Conservation (phyloP, 2,329 filamentous ascomycete genomes). For the Harringtonia aguacate region DNA sequence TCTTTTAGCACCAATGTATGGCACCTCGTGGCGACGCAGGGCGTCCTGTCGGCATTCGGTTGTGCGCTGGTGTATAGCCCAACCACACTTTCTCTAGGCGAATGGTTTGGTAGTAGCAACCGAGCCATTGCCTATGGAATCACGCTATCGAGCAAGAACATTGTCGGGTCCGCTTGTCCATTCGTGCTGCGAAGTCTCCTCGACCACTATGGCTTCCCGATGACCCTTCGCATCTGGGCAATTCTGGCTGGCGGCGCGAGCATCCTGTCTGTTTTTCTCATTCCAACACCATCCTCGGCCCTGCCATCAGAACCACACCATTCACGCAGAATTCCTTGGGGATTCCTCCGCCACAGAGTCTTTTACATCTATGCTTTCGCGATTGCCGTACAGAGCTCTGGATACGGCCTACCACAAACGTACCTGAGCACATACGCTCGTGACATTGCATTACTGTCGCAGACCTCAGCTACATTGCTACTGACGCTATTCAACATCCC, state of each 20-base stretch:
- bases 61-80: conserved; percentile 3
- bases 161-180: conserved; percentile 2
- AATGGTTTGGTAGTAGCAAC: background rate
- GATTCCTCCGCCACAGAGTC: background rate
- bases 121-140: background rate
- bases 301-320: no score
- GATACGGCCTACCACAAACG: conserved; percentile 3
- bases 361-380: conserved; percentile 3
- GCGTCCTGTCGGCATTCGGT: background rate
- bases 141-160: conserved; percentile 1
- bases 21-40: conserved; percentile 1
- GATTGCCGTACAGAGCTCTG: conserved; percentile 2
- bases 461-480: conserved; percentile 1
- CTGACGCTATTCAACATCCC: conserved; percentile 2
- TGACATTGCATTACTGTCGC: background rate
- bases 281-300: background rate
- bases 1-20: background rate
- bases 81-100: conserved; percentile 2
- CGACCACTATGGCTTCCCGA: background rate
- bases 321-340: background rate
- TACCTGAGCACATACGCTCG: conserved; percentile 1
- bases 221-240: conserved; percentile 9
- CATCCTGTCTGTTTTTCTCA: background rate
- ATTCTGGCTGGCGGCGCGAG: background rate
- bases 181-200: background rate